Base-by-base conservation (phyloP, 2,329 filamentous ascomycete species). In the Leptographium wingfieldii region DNA sequence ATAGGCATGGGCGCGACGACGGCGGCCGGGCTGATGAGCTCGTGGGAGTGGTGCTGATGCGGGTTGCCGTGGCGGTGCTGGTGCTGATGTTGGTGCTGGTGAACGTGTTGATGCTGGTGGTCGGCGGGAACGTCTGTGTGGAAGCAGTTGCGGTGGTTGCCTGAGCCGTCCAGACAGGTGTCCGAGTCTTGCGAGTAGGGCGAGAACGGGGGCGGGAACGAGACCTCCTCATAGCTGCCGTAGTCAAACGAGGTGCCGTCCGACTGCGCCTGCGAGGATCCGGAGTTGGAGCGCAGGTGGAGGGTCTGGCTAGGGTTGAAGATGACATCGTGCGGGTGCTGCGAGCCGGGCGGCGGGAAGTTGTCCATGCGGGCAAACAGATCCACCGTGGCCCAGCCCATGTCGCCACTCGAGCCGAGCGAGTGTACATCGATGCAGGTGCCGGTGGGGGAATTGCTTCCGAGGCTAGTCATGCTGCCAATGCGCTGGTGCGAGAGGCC, bases 291-390 rank as follows among this genome's bases (percentile, higher is more conserved):
- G 66, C 92, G 84, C 68, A 95, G 81, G 74, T 96, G 92, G 57
- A 97, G 77, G 1, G 91, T 95, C 74, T 96, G 88, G 63, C 87
- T 84, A 2, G 92, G 92, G 73, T 96, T 96, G 78, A 95, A 95
- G 68, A 96, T 92, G 65, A 77, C 72, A 63, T 77, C 82, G 57
- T 82, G 80, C 5, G 76, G 70, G 61, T 77, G 76, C 58, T 71
- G 72, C 56, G 73, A 70, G 61, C 74, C 73, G 9, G 85, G 77
- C 54, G 80, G 77, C 66, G 80, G 79, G 56, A 81, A 83, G 40
- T 82, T 80, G 66, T 92, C 88, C 66, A 88, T 84, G 46, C 85
- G 87, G 63, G 83, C 85, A 62, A 85, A 85, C 69, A 84, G 82
- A 65, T 94, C 88, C 60, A 96, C 85, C 65, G 88, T 82, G 57